Conservation (phyloP, 1,139 yeast species). For the Yamadazyma conglobata region DNA sequence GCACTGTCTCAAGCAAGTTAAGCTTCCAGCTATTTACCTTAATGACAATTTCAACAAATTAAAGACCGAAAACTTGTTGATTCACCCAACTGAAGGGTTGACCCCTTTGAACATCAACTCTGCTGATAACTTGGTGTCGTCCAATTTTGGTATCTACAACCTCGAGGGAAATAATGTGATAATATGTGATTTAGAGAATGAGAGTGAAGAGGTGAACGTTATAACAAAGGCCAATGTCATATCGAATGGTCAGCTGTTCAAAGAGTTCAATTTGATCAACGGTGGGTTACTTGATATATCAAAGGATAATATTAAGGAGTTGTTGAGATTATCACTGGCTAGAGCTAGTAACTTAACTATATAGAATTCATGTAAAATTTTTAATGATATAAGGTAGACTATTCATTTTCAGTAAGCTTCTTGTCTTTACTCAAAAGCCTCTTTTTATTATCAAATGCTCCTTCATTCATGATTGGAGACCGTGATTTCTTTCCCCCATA, state of each 20-base stretch:
- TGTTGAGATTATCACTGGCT: slow-evolving; percentile 43
- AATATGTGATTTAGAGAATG: slow-evolving; percentile 17
- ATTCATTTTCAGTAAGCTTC: slow-evolving; percentile 3
- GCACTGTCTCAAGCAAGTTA: slow-evolving; percentile 57
- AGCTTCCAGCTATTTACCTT: slow-evolving; percentile 64
- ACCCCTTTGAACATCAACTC: slow-evolving; percentile 30
- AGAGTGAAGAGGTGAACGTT: slow-evolving; percentile 16
- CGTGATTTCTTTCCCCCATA: slow-evolving; percentile 18
- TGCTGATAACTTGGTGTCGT: slow-evolving; percentile 42
- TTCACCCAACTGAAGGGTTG: slow-evolving; percentile 9
- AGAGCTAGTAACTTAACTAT: slow-evolving; percentile 17
- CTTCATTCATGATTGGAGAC: slow-evolving; percentile 17
- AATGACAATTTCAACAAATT: slow-evolving; percentile 31
- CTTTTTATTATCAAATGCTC: slow-evolving; percentile 10
- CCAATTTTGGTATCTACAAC: slow-evolving; percentile 58
- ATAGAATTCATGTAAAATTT: background rate
- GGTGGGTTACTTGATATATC: slow-evolving; percentile 34
- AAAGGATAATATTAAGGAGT: slow-evolving; percentile 40
- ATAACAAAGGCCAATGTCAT: slow-evolving; percentile 13
- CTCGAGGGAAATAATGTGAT: slow-evolving; percentile 12
- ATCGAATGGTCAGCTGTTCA: slow-evolving; percentile 15
- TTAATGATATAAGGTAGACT: background rate
- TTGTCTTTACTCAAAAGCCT: slow-evolving; percentile 13
- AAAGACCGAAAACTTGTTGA: slow-evolving; percentile 19
- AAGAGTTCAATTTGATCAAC: slow-evolving; percentile 19